Conservation (phyloP, 192 early-diverging fungal genomes). For the Dimargaris verticillata region DNA sequence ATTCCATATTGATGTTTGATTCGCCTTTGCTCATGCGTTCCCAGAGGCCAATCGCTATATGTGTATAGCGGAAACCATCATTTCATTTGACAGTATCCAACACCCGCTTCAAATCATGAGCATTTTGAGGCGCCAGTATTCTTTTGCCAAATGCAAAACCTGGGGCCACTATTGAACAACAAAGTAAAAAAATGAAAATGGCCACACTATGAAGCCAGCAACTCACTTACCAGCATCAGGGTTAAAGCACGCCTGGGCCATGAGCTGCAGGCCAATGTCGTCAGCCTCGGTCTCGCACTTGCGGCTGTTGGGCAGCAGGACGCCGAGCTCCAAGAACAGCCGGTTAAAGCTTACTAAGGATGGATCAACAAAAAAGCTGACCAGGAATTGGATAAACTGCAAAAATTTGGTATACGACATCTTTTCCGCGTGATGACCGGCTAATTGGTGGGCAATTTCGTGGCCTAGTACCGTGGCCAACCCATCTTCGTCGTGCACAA, state of each 20-base stretch:
- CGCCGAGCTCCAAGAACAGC: slow-evolving; percentile 45
- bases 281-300: slow-evolving; percentile 89
- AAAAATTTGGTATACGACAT: slow-evolving; percentile 54
- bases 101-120: no score
- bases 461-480: slow-evolving; percentile 88
- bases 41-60: slow-evolving; percentile 47
- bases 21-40: slow-evolving; percentile 50
- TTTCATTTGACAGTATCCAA: no score
- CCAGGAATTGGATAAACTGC: slow-evolving; percentile 34
- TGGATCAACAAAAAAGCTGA: slow-evolving; percentile 54
- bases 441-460: slow-evolving; percentile 85
- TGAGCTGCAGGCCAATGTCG: slow-evolving; percentile 68
- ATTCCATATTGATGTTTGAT: slow-evolving; percentile 30
- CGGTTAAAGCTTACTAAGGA: slow-evolving; percentile 34
- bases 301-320: slow-evolving; percentile 74
- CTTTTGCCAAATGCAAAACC: no score
- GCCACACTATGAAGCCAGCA: no score
- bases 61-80: no score
- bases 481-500: slow-evolving; percentile 65
- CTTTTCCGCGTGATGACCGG: slow-evolving; percentile 83
- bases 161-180: no score
- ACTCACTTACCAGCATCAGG: slow-evolving; percentile 41
- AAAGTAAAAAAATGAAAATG: no score
- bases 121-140: no score
- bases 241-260: slow-evolving; percentile 88